Base-by-base conservation (phyloP, 1,139 yeast species). In the Magnusiomyces sp. region DNA sequence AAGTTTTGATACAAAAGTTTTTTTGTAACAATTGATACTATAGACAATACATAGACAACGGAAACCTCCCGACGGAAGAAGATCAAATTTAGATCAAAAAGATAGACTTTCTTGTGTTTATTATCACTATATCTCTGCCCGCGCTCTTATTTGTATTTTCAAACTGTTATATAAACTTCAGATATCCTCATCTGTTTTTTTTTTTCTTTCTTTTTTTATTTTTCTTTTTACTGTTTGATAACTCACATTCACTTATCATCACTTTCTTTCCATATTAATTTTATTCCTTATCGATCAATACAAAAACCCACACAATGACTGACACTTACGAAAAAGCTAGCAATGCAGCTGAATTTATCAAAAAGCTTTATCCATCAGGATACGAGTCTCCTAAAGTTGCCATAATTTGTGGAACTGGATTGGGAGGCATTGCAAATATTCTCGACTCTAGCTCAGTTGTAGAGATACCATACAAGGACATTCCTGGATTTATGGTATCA, bases 341-440 rank as follows among this genome's bases (percentile, higher is more conserved):
- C 9, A 53, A 44, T 20, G 62, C 66, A 11, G 62, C 61, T 13
- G 55, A 55, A 23, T 55, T 52, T 43, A 59, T 68, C 44, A 48
- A 50, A 36, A 39, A 51, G 6, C 50, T 52, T 31, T 54, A 64
- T n/a, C 65, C 69, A 5, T 54, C 38, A n/a, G 60, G 55, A 14
- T 56, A 63, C 27, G 50, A 53, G 40, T 44, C 54, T 16, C 67
- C 70, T 1, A 71, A 79, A 52, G 83, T 79, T 1, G 77, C 90
- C 59, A 83, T 92, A 57, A 84, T 92, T 48, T 90, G 97, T 70
- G 97, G 98, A 5, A 87, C 97, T 2, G 97, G 97, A 0, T 73
- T 92, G 14, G 95, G 96, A 9, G 95, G 95, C 0, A 82, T 92
- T 49, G 83, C 92, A 1, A 71, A 77, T 48, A 67, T 74, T 55